Evolutionary conservation across 2,329 filamentous ascomycete genomes (phyloP).

Genomic region (Cladophialophora psammophila): DNA sequence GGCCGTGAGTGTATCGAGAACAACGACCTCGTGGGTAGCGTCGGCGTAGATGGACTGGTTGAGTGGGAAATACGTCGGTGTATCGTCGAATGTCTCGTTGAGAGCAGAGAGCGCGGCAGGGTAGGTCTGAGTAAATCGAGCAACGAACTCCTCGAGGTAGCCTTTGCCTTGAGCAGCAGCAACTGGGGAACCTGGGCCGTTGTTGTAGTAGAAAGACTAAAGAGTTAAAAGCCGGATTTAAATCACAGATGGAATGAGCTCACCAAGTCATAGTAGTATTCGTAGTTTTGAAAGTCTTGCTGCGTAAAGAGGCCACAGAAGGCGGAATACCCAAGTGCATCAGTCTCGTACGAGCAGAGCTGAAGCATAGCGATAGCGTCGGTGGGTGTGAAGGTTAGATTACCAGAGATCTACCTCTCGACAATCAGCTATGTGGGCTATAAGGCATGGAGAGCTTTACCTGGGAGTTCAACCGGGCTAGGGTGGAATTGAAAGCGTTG

Average conservation of each 20-base stretch:
- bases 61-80: slow-evolving; percentile 72
- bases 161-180: slow-evolving; percentile 76
- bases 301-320: slow-evolving; percentile 75
- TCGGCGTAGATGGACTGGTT: slow-evolving; percentile 80
- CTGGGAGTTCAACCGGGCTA: slow-evolving; percentile 70
- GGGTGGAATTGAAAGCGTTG: slow-evolving; percentile 53
- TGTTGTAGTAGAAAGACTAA: slow-evolving; percentile 45
- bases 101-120: slow-evolving; percentile 53
- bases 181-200: slow-evolving; percentile 63
- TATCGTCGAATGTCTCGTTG: slow-evolving; percentile 56
- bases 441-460: slow-evolving; percentile 56
- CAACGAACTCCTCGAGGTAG: slow-evolving; percentile 72
- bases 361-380: slow-evolving; percentile 73
- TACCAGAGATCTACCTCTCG: slow-evolving; percentile 1
- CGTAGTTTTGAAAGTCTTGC: slow-evolving; percentile 17
- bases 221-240: slow-evolving; percentile 60
- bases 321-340: slow-evolving; percentile 75
- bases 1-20: slow-evolving; percentile 72
- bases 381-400: slow-evolving; percentile 66
- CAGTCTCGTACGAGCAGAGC: slow-evolving; percentile 78
- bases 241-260: slow-evolving; percentile 75
- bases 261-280: slow-evolving; percentile 67
- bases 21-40: slow-evolving; percentile 80
- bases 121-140: slow-evolving; percentile 59
- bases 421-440: slow-evolving; percentile 54